Conservation (phyloP, 1,139 yeast genomes). For the Candida glucosophila region DNA sequence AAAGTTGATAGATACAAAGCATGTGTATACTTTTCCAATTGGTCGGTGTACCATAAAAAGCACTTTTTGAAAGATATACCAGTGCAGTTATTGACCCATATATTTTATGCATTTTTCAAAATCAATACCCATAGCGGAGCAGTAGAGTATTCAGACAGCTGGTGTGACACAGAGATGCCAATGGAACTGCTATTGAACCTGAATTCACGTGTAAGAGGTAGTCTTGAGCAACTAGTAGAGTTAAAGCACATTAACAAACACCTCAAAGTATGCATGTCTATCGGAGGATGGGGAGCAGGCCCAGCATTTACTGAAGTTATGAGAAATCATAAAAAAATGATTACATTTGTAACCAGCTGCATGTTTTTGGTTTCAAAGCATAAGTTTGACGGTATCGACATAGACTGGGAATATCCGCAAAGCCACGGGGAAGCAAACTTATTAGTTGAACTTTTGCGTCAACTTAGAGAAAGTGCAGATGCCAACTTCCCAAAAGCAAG, state of each 20-base stretch:
- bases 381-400: constrained; percentile 13
- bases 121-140: constrained; percentile 48
- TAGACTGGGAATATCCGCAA: constrained; percentile 18
- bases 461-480: constrained; percentile 35
- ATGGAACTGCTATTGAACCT: constrained; percentile 14
- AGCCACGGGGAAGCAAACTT: constrained; percentile 34
- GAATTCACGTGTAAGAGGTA: constrained; percentile 31
- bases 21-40: constrained; percentile 37
- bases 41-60: constrained; percentile 65
- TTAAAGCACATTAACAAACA: constrained; percentile 41
- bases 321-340: constrained; percentile 23
- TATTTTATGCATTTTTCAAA: constrained; percentile 70
- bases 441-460: constrained; percentile 36
- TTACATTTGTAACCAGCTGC: constrained; percentile 43
- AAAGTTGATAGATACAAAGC: constrained; percentile 13
- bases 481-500: constrained; percentile 5
- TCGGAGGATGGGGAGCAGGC: constrained; percentile 84
- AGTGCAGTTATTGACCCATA: constrained; percentile 45
- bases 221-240: constrained; percentile 46
- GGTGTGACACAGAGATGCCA: constrained; percentile 57
- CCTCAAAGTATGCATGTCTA: constrained; percentile 57
- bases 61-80: constrained; percentile 68
- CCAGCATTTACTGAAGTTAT: constrained; percentile 43
- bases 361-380: constrained; percentile 30
- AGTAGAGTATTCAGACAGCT: constrained; percentile 48